Percentiles rank a stretch among this genome's conserved stretches.
Evolutionary conservation across 306 rosid species (phyloP).

Genomic region (Vigna unguiculata): DNA sequence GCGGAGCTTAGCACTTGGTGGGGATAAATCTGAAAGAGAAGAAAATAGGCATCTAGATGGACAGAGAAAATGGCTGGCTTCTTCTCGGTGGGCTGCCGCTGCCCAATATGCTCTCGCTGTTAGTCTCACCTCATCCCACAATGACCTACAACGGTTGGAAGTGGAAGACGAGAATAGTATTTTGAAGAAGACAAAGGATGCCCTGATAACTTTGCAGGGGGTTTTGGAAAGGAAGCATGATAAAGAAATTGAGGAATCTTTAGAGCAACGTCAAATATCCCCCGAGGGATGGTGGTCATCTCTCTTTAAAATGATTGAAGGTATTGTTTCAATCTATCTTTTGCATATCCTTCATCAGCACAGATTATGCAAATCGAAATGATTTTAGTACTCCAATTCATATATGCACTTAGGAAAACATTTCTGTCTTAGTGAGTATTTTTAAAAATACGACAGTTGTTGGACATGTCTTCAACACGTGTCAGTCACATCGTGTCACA

Average conservation of each 20-base stretch:
- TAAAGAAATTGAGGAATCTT: conserved; percentile 63
- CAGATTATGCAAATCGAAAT: conserved; percentile 3
- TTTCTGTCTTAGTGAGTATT: not conserved
- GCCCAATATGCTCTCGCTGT: conserved; percentile 77
- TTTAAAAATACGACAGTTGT: too few species aligned
- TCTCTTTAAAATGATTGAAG: conserved; percentile 88
- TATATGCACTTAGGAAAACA: not conserved
- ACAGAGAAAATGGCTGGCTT: conserved; percentile 64
- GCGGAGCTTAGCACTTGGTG: conserved; percentile 60
- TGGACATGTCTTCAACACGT: too few species aligned
- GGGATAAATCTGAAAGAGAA: conserved; percentile 51
- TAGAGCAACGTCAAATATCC: conserved; percentile 57
- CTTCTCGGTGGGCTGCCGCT: conserved; percentile 79
- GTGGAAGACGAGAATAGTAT: conserved; percentile 64
- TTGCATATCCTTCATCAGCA: conserved; percentile 27
- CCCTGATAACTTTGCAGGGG: conserved; percentile 82
- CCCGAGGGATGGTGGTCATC: conserved; percentile 83
- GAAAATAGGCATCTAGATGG: conserved; percentile 48
- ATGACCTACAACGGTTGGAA: conserved; percentile 75
- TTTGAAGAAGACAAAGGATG: conserved; percentile 83
- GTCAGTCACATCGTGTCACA: too few species aligned
- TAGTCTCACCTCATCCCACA: conserved; percentile 71
- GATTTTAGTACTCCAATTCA: not conserved
- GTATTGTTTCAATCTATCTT: conserved; percentile 49
- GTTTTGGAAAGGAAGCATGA: conserved; percentile 88